Base-by-base conservation (phyloP, 192 early-diverging fungal genomes). In the Obelidium mucronatum region DNA sequence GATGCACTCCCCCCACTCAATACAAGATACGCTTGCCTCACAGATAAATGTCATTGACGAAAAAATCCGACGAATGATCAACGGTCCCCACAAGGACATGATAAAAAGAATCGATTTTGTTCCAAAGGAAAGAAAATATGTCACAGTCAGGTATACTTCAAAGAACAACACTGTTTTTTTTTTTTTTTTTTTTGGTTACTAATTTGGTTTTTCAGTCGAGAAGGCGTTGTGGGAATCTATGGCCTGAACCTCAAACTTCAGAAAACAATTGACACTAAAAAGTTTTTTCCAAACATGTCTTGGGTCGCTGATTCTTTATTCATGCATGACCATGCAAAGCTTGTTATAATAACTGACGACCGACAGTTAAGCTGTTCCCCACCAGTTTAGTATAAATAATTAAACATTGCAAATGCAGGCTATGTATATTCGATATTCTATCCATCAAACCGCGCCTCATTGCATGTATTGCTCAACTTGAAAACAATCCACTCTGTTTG, bases 371-470 rank as follows among this genome's bases (percentile, higher is more conserved):
- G 72, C 48, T 54, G 19, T 69, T 26, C 24, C 3, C 2, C 36
- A 19, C 65, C 15, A 15, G 24, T 60, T 34, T n/a, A n/a, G n/a
- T n/a, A 48, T 48, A 6, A 48, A 19, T 48, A 19, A 48, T 74
- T 52, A 35, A 11, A 26, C 30, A 15, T 71, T n/a, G n/a, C n/a
- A n/a, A n/a, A n/a, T n/a, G n/a, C 48, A 86, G 83, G 36, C 76
- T 90, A 11, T 89, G 84, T 64, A 84, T 90, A 42, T 90, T 81
- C 61, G 89, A 90, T 54, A 68, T 90, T n/a, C 67, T 90, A 42
- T 84, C 89, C 13, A 90, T 90, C 40, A 90, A 90, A 53, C 85
- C 89, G 2, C 74, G 89, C 11, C 63, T 85, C 13, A 44, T 90
- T 31, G 81, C 79, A 3, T 78, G 80, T 13, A 83, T 90, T 33